Evolutionary conservation across 2,329 filamentous ascomycete species (phyloP).

Genomic region (Trichoderma semiorbis): DNA sequence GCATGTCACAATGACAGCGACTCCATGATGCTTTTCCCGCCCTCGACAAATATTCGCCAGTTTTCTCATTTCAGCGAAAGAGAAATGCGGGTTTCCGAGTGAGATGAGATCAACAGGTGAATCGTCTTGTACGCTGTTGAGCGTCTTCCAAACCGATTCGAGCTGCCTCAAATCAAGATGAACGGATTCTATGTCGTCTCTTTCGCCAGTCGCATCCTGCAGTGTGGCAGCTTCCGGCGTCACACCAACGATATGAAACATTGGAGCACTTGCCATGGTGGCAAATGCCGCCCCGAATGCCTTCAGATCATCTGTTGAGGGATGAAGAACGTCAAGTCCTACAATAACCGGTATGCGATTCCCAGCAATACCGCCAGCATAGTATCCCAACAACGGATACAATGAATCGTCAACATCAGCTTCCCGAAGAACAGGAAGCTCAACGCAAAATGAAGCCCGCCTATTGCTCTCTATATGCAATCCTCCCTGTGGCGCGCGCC

Average conservation of each 20-base stretch:
- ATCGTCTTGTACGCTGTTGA: slow-evolving; percentile 19
- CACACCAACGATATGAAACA: slow-evolving; percentile 42
- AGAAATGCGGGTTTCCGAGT: slow-evolving; percentile 45
- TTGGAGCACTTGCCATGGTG: slow-evolving; percentile 39
- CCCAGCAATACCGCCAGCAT: slow-evolving; percentile 30
- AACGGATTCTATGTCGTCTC: neutral
- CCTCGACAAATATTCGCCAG: slow-evolving; percentile 31
- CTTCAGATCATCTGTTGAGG: slow-evolving; percentile 35
- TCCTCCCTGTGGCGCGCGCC: slow-evolving; percentile 46
- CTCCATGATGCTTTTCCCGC: slow-evolving; percentile 23
- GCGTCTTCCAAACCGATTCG: slow-evolving; percentile 7
- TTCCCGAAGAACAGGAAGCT: neutral
- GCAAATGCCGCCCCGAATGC: slow-evolving; percentile 45
- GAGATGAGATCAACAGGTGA: slow-evolving; percentile 37
- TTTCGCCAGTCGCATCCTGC: slow-evolving; percentile 5
- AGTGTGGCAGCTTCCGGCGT: slow-evolving; percentile 35
- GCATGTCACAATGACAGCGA: slow-evolving; percentile 22
- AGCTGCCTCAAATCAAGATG: neutral
- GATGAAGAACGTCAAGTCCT: slow-evolving; percentile 29
- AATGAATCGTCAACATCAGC: slow-evolving; percentile 35
- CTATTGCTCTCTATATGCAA: slow-evolving; percentile 41
- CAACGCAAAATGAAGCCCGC: slow-evolving; percentile 38
- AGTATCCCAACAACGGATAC: slow-evolving; percentile 39
- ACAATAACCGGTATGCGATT: slow-evolving; percentile 34
- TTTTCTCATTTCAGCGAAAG: slow-evolving; percentile 33